These are phyloP conservation scores for Zelopaecilomyces penicillatus DNA, from an alignment of 2,329 filamentous ascomycete genomes.

Conservation along the genomic window DNA sequence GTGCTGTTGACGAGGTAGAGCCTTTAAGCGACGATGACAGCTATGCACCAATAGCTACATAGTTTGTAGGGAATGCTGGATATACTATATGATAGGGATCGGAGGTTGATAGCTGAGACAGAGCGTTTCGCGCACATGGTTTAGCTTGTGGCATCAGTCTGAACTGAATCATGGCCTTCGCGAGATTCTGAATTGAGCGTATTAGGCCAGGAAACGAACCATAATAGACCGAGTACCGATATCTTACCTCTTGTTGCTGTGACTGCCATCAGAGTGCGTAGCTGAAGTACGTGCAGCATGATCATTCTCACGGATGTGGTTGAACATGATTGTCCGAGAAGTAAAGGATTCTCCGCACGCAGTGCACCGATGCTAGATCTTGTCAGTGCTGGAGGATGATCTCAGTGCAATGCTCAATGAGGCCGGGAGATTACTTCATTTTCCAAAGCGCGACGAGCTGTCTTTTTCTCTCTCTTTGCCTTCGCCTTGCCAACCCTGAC, in stretches of 20 bases:
- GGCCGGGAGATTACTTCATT: conserved; percentile 25
- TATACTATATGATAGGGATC: too few species aligned
- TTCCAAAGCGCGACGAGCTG: conserved; percentile 27
- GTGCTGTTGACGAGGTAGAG: conserved; percentile 84
- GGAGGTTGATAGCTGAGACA: too few species aligned
- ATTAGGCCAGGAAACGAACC: too few species aligned
- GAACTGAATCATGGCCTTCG: too few species aligned
- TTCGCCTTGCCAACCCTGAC: conserved; percentile 45
- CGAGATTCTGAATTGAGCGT: too few species aligned
- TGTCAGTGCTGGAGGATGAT: too few species aligned
- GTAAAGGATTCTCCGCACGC: conserved; percentile 39
- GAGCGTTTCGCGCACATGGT: too few species aligned
- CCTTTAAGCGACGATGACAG: conserved; percentile 60
- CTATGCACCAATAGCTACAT: conserved; percentile 29
- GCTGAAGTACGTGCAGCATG: conserved; percentile 50
- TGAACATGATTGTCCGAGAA: conserved; percentile 64
- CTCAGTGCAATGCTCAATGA: too few species aligned
- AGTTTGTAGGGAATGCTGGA: background rate
- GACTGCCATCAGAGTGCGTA: conserved; percentile 2
- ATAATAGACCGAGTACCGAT: too few species aligned
- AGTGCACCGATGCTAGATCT: conserved; percentile 31
- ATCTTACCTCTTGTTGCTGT: conserved; percentile 29
- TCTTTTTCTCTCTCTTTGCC: conserved; percentile 41
- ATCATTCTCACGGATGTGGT: conserved; percentile 57
- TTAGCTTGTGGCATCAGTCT: too few species aligned